Percentiles rank a stretch among this genome's conserved stretches.
These are phyloP conservation scores for Stylosanthes scabra DNA, from an alignment of 331 rosid species.

Conservation along the genomic window DNA sequence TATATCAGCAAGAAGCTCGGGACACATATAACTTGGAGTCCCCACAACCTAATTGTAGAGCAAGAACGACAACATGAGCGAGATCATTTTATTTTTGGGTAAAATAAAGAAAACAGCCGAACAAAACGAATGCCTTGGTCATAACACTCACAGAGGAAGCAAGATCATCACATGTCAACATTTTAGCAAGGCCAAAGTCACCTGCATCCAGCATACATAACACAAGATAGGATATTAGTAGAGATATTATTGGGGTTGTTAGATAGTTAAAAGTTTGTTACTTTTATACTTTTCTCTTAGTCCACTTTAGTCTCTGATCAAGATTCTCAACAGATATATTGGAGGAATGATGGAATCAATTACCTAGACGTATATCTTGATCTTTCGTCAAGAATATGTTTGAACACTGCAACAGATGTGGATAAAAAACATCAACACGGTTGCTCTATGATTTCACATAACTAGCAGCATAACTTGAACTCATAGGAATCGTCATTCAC, in stretches of 20 bases:
- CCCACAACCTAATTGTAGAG: slow-evolving; percentile 72
- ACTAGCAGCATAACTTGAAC: slow-evolving; percentile 19
- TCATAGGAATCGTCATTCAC: slow-evolving; percentile 51
- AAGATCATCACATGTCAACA: slow-evolving; percentile 91
- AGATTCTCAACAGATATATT: background rate
- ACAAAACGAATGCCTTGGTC: background rate
- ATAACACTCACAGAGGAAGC: slow-evolving; percentile 77
- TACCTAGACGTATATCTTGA: slow-evolving; percentile 91
- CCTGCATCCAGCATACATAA: slow-evolving; percentile 53
- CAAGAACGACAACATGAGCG: background rate
- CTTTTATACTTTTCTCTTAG: no score
- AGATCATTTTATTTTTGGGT: background rate
- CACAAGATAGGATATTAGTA: background rate
- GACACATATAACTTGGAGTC: slow-evolving; percentile 96
- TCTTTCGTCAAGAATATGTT: slow-evolving; percentile 92
- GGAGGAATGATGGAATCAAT: slow-evolving; percentile 30
- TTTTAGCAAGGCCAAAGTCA: slow-evolving; percentile 92
- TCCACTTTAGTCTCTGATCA: no score
- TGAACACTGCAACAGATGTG: slow-evolving; percentile 69
- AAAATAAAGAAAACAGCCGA: background rate
- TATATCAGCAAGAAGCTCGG: slow-evolving; percentile 97
- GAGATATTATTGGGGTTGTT: no score
- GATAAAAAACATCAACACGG: slow-evolving; percentile 23
- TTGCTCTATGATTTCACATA: slow-evolving; percentile 16
- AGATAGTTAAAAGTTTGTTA: no score